Conservation (phyloP, 225 moss, liverwort and hornwort genomes). For the Neckera pumila region DNA sequence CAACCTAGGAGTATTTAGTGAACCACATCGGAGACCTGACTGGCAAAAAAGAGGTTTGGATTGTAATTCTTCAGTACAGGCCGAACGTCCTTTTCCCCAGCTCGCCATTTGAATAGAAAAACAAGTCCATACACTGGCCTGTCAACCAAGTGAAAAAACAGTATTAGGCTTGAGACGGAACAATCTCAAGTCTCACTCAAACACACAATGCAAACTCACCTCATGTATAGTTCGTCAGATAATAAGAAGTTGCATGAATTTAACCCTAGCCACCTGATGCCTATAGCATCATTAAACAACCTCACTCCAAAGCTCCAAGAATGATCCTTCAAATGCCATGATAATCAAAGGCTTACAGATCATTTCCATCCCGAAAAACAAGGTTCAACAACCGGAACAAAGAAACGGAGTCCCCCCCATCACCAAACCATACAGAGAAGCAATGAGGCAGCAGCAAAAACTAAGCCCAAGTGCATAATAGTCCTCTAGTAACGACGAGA, state of each 20-base stretch:
- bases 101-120: constrained; percentile 99
- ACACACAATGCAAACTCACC: not conserved
- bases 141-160: not conserved
- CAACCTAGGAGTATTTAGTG: not conserved
- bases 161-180: not conserved
- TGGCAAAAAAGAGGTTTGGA: constrained; percentile 84
- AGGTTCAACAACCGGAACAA: not conserved
- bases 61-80: constrained; percentile 71
- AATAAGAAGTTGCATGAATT: not conserved
- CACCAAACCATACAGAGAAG: not conserved
- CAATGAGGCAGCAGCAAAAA: not conserved
- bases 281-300: not conserved
- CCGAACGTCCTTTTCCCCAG: constrained; percentile 80
- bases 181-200: not conserved
- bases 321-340: not conserved
- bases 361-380: not conserved
- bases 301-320: not conserved
- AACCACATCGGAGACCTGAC: constrained; percentile 46
- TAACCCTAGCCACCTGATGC: not conserved
- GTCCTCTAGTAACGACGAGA: not conserved
- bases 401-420: not conserved
- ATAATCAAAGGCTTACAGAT: not conserved
- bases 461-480: not conserved
- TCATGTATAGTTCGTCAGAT: not conserved
- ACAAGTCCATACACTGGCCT: constrained; percentile 94